Base-by-base conservation (phyloP, 768 basidiomycete species). In the Pleurotus citrinopileatus region DNA sequence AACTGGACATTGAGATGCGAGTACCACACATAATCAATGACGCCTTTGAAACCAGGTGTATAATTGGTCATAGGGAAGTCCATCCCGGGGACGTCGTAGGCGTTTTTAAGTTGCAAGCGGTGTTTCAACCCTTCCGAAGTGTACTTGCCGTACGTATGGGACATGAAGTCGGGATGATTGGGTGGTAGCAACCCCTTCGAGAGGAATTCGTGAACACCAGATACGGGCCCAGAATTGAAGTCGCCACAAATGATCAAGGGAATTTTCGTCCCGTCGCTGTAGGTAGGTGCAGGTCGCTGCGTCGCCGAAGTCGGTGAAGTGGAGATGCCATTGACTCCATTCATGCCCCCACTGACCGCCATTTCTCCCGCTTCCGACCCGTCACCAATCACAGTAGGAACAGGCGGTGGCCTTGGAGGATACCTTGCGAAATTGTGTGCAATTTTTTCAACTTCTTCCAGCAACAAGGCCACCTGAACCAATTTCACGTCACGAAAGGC, bases 21-120 rank as follows among this genome's bases (percentile, higher is more conserved):
- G 69, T 91, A 94, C 90, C 94, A 99, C 63, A 99, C 81, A 67
- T 98, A 95, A 71, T 99, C 97, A 60, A 99, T 81, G 51, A 82
- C 79, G 40, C 89, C 95, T 60, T 82, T 82, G 78, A 89, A 98
- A 55, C 83, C 84, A 4, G 97, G 90, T 17, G 90, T 92, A 62
- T 84, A 87, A 67, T 99, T 98, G 48, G 97, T 99, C 71, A 95
- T 69, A 36, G 86, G 78, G 32, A 87, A 64, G 17, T 76, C 76
- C n/a, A 62, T 62, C 65, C 70, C 69, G 0, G 69, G 68, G 4
- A 67, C 73, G 2, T 86, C 78, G 64, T 98, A 97, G 8, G 93
- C 87, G 66, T 86, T 93, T 82, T 89, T 90, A 63, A 98, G 73
- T 10, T 82, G 81, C 52, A 98, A 72, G 42, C 80, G 79, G 65